A percentile compares a stretch with the other conserved stretches of the same genome.
phyloP scores from a whole-genome alignment of 148 eudicot genomes.

The Amaranthus hypochondriacus region DNA sequence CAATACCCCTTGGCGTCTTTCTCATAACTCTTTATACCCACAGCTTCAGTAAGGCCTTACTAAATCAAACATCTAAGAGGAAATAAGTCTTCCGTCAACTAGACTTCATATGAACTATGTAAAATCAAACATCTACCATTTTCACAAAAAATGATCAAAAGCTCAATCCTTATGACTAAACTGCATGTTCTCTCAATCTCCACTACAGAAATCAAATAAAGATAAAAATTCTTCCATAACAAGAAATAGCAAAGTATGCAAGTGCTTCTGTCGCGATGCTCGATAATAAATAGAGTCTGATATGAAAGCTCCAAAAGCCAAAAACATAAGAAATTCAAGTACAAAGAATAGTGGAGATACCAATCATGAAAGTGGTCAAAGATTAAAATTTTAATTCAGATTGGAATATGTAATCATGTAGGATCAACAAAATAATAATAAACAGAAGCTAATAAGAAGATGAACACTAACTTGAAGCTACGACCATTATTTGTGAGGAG shows the following conservation, averaged over 20 bases:
- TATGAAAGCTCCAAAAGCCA: neutral
- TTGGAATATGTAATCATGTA: neutral
- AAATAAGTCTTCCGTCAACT: too few relatives aligned
- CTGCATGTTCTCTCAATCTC: neutral
- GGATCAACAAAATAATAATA: neutral
- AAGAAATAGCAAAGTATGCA: neutral
- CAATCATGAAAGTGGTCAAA: neutral
- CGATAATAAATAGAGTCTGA: neutral
- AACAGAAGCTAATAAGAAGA: neutral
- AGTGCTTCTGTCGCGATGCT: neutral
- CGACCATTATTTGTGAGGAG: conserved; percentile 93
- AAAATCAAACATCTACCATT: too few relatives aligned
- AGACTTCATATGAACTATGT: too few relatives aligned
- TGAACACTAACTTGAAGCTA: conserved; percentile 80
- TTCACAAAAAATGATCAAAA: too few relatives aligned
- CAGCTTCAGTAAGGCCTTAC: too few relatives aligned
- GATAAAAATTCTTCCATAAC: neutral
- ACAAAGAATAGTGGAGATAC: too few relatives aligned
- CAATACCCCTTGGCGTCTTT: too few relatives aligned
- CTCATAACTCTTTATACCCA: too few relatives aligned
- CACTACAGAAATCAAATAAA: neutral
- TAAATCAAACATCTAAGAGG: too few relatives aligned
- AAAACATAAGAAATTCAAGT: too few relatives aligned
- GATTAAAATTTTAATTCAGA: neutral
- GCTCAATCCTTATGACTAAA: too few relatives aligned